phyloP scores from a whole-genome alignment of 202 grass and related monocot genomes.

The Brachypodium distachyon region DNA sequence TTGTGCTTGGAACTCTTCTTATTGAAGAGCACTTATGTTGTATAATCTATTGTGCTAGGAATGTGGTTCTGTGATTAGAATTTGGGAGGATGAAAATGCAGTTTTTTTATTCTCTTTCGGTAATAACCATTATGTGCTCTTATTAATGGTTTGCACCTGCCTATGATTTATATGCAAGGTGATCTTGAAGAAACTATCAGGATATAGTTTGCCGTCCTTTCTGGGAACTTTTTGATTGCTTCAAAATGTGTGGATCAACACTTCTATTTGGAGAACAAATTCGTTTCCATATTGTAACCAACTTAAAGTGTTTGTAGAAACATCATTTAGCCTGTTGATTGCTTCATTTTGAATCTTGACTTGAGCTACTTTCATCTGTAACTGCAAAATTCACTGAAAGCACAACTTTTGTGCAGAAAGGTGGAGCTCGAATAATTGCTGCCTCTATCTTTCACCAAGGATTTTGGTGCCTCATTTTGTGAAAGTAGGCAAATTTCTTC shows the following conservation, averaged over 20 bases:
- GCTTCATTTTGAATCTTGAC: neutral
- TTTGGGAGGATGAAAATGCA: neutral
- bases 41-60: neutral
- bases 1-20: neutral
- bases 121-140: neutral
- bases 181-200: neutral
- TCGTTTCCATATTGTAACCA: neutral
- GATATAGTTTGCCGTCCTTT: neutral
- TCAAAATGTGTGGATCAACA: neutral
- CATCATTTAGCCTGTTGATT: neutral
- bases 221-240: neutral
- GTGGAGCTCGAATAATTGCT: constrained; percentile 38
- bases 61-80: neutral
- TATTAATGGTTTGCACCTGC: neutral
- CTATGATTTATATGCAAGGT: neutral
- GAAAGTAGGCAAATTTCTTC: constrained; percentile 2
- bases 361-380: neutral
- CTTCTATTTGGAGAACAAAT: neutral
- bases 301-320: neutral
- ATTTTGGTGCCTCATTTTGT: constrained; percentile 12
- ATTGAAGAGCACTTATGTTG: no score
- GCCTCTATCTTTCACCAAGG: constrained; percentile 10
- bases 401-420: constrained; percentile 13
- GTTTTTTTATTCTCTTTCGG: neutral
- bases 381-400: neutral